phyloP scores from a whole-genome alignment of 2,329 filamentous ascomycete species.

The Trichoderma sp. region DNA sequence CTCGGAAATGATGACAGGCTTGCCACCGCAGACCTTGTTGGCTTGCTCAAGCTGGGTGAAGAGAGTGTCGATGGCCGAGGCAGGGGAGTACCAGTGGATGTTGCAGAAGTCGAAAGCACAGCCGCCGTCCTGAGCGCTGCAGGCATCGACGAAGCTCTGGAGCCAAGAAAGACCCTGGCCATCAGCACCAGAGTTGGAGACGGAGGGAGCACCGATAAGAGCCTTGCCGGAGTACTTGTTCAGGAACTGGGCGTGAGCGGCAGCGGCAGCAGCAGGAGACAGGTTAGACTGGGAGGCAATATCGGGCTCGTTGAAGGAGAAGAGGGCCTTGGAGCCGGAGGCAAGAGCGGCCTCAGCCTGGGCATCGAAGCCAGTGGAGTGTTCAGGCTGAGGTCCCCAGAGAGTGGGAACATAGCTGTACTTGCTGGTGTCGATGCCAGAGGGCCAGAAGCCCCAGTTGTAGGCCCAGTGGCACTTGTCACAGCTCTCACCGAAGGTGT shows the following conservation, averaged over 20 bases:
- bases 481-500: constrained; percentile 44
- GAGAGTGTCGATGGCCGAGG: constrained; percentile 48
- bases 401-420: constrained; percentile 66
- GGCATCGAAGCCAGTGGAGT: constrained; percentile 48
- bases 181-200: constrained; percentile 55
- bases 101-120: constrained; percentile 60
- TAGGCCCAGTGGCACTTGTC: constrained; percentile 56
- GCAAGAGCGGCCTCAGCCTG: constrained; percentile 52
- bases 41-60: constrained; percentile 52
- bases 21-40: constrained; percentile 43
- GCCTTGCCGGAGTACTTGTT: constrained; percentile 53
- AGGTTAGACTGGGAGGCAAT: constrained; percentile 58
- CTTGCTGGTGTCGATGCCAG: constrained; percentile 38
- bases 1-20: constrained; percentile 63
- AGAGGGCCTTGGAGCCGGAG: constrained; percentile 53
- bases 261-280: constrained; percentile 49
- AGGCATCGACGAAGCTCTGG: constrained; percentile 49
- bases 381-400: constrained; percentile 49
- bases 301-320: constrained; percentile 74
- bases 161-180: constrained; percentile 58
- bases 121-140: constrained; percentile 34
- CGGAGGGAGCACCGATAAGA: constrained; percentile 56
- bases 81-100: constrained; percentile 62
- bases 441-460: constrained; percentile 60
- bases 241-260: constrained; percentile 52